These are phyloP conservation scores for Phytophthora idaei DNA, from an alignment of 352 stramenopile species.

Conservation along the genomic window DNA sequence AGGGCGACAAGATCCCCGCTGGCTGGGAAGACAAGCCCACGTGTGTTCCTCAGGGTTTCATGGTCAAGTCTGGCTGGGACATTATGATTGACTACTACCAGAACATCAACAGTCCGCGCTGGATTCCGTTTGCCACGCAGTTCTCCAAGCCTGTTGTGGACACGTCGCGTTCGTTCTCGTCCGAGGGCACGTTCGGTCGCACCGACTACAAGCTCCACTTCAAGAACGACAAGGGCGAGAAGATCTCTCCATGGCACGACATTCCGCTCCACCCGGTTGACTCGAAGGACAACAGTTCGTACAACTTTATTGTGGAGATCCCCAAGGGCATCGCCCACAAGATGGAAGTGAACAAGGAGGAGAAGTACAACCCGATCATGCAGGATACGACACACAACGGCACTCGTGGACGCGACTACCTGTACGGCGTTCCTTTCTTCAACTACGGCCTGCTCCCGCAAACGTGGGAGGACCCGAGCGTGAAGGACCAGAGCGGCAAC, in stretches of 20 bases:
- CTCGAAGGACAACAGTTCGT: constrained; percentile 57
- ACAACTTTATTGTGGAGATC: constrained; percentile 99
- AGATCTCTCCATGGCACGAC: constrained; percentile 98
- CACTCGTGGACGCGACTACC: constrained; percentile 94
- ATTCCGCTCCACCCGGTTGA: constrained; percentile 86
- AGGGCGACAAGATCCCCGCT: constrained; percentile 62
- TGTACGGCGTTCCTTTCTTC: constrained; percentile 98
- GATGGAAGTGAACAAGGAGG: constrained; percentile 98
- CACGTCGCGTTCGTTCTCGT: constrained; percentile 51
- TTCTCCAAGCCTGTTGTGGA: constrained; percentile 61
- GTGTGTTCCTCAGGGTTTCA: constrained; percentile 98
- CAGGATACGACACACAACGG: constrained; percentile 98
- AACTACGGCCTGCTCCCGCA: constrained; percentile 99
- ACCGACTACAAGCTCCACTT: constrained; percentile 82
- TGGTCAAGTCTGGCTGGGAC: constrained; percentile 98
- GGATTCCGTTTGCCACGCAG: constrained; percentile 81
- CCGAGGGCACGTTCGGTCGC: constrained; percentile 68
- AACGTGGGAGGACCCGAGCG: constrained; percentile 98
- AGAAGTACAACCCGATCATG: constrained; percentile 96
- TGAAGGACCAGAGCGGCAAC: constrained; percentile 86
- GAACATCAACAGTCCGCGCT: constrained; percentile 90
- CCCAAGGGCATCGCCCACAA: constrained; percentile 97
- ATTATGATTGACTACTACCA: constrained; percentile 99
- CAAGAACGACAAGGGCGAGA: constrained; percentile 66
- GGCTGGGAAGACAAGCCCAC: constrained; percentile 83